Evolutionary conservation across 768 basidiomycete species (phyloP).

Genomic region (Agrocybe pediades): DNA sequence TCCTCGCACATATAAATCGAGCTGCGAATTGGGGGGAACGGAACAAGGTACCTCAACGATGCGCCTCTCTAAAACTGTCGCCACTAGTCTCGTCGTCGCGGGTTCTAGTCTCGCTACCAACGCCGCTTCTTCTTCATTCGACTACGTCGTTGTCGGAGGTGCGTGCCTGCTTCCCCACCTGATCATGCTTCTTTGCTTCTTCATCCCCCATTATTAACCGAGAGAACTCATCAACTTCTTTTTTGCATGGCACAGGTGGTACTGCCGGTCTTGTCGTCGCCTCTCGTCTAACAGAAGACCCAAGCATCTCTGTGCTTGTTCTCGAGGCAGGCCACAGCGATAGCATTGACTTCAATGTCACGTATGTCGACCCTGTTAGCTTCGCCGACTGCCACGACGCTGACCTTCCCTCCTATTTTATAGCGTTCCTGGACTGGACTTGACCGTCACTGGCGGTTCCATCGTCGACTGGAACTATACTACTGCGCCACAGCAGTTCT

Average conservation of each 20-base stretch:
- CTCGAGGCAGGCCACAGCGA: neutral
- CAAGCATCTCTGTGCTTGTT: neutral
- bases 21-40: neutral
- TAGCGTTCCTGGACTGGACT: neutral
- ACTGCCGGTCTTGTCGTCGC: neutral
- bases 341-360: neutral
- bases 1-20: too few species aligned
- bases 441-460: neutral
- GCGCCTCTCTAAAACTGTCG: neutral
- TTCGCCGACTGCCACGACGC: neutral
- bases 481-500: conserved; percentile 24
- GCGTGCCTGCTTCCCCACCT: too few species aligned
- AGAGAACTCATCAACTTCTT: neutral
- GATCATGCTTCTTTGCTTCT: neutral
- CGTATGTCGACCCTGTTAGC: neutral
- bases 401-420: neutral
- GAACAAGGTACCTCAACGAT: neutral
- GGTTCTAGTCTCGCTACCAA: neutral
- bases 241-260: neutral
- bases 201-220: neutral
- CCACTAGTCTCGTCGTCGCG: neutral
- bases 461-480: conserved; percentile 29
- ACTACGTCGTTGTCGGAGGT: conserved; percentile 6
- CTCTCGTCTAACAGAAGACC: neutral
- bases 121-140: neutral